Conservation (phyloP, 2,329 filamentous ascomycete species). For the Trichoderma sp. region DNA sequence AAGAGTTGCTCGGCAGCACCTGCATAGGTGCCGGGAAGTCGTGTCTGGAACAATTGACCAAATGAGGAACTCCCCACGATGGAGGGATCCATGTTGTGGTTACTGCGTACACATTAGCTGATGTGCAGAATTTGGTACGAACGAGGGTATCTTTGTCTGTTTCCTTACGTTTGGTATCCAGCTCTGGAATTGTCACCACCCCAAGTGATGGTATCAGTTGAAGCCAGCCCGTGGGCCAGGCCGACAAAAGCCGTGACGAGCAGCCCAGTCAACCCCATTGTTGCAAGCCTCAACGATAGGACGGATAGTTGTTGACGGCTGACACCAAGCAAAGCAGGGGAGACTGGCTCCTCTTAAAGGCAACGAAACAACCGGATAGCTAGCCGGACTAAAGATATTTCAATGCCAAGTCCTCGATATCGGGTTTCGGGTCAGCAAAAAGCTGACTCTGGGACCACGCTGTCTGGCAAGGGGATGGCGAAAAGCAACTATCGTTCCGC, state of each 20-base stretch:
- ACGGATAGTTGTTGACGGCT: background rate
- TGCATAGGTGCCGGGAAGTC: slow-evolving; percentile 51
- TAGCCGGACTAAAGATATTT: background rate
- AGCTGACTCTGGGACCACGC: background rate
- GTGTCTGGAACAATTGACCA: slow-evolving; percentile 51
- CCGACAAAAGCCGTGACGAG: slow-evolving; percentile 34
- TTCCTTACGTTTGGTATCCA: slow-evolving; percentile 53
- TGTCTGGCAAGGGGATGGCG: background rate
- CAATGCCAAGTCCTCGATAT: background rate
- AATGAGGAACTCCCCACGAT: slow-evolving; percentile 55
- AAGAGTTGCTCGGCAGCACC: slow-evolving; percentile 50
- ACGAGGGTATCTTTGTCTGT: background rate
- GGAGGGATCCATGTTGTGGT: slow-evolving; percentile 62
- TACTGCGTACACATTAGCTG: slow-evolving; percentile 32
- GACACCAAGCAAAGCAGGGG: background rate
- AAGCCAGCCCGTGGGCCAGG: slow-evolving; percentile 36
- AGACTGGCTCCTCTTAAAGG: background rate
- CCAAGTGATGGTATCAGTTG: slow-evolving; percentile 58
- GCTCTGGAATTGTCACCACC: slow-evolving; percentile 53
- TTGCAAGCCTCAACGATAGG: slow-evolving; percentile 1
- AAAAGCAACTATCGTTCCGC: background rate
- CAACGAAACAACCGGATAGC: background rate
- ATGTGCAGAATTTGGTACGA: background rate
- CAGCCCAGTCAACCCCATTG: slow-evolving; percentile 29
- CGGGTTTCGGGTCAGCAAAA: background rate